Evolutionary conservation across 2,329 filamentous ascomycete species (phyloP).

Genomic region (Calonectria montana): DNA sequence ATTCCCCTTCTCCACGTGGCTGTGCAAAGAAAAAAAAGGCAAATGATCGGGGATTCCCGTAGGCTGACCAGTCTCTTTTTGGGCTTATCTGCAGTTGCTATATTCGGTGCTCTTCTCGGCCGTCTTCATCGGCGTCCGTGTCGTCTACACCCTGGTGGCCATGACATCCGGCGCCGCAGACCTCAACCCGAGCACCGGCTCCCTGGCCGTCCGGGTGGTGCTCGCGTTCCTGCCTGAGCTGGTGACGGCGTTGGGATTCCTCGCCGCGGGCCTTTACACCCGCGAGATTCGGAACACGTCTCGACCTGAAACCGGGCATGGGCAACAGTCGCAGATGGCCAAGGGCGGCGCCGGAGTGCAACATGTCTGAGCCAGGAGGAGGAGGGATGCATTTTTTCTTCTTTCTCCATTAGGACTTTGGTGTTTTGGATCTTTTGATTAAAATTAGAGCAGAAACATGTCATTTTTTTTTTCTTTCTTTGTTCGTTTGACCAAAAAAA

Average conservation of each 20-base stretch:
- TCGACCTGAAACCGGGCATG: conserved; percentile 1
- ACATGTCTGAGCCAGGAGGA: neutral
- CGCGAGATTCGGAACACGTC: conserved; percentile 1
- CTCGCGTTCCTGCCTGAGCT: conserved; percentile 20
- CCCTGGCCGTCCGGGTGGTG: conserved; percentile 14
- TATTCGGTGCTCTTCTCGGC: conserved; percentile 12
- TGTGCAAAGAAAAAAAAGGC: neutral
- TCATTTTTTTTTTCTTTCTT: too few species aligned
- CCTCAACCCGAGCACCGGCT: conserved; percentile 13
- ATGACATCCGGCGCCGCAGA: conserved; percentile 11
- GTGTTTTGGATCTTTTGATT: neutral
- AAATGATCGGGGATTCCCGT: neutral
- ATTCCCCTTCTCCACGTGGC: neutral
- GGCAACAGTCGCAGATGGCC: neutral
- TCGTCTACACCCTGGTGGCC: conserved; percentile 19
- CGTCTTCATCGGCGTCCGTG: conserved; percentile 24
- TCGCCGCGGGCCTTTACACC: conserved; percentile 10
- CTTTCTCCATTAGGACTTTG: too few species aligned
- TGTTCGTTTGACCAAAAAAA: too few species aligned
- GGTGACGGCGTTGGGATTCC: conserved; percentile 8
- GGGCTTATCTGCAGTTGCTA: neutral
- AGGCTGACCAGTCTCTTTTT: neutral
- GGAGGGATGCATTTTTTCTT: neutral
- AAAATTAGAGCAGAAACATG: neutral
- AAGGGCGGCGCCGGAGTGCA: neutral